phyloP scores from a whole-genome alignment of 805 yeast genomes.

The Maudiozyma barnettii region DNA sequence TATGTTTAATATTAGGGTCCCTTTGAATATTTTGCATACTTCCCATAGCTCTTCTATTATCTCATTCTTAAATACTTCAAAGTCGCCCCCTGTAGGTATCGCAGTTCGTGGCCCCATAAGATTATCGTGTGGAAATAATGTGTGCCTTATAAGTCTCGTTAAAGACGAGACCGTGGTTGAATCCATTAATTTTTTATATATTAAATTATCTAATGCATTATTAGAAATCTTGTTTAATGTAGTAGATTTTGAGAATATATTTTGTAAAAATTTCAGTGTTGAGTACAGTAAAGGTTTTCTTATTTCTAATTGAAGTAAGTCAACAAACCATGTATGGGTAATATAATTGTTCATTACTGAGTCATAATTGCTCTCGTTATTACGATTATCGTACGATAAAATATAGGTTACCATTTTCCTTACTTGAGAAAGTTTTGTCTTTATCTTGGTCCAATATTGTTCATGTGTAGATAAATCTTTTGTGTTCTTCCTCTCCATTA shows the following conservation, averaged over 20 bases:
- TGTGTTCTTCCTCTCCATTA: neutral
- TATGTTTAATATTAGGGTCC: slow-evolving; percentile 14
- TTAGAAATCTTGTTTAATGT: neutral
- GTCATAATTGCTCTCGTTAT: neutral
- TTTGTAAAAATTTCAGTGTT: slow-evolving; percentile 14
- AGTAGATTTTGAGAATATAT: neutral
- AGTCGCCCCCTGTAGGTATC: slow-evolving; percentile 35
- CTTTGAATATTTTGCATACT: slow-evolving; percentile 11
- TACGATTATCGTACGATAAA: neutral
- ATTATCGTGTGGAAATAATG: slow-evolving; percentile 36
- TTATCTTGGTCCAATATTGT: neutral
- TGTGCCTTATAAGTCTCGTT: neutral
- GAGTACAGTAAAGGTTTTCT: slow-evolving; percentile 30
- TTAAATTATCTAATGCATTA: slow-evolving; percentile 16
- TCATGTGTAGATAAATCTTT: neutral
- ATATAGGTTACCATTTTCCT: slow-evolving; percentile 1
- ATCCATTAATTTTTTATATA: slow-evolving; percentile 31
- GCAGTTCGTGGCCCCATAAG: slow-evolving; percentile 40
- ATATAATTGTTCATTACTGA: slow-evolving; percentile 8
- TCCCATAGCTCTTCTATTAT: slow-evolving; percentile 22
- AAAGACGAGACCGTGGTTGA: neutral
- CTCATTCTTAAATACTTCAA: slow-evolving; percentile 23
- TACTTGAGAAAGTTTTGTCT: neutral
- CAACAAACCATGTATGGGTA: slow-evolving; percentile 13
- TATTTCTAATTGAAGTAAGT: slow-evolving; percentile 11